Evolutionary conservation across 148 eudicot genomes (phyloP), one percentile per base, ranked within the genome.

Genomic region (Camellia sinensis): DNA sequence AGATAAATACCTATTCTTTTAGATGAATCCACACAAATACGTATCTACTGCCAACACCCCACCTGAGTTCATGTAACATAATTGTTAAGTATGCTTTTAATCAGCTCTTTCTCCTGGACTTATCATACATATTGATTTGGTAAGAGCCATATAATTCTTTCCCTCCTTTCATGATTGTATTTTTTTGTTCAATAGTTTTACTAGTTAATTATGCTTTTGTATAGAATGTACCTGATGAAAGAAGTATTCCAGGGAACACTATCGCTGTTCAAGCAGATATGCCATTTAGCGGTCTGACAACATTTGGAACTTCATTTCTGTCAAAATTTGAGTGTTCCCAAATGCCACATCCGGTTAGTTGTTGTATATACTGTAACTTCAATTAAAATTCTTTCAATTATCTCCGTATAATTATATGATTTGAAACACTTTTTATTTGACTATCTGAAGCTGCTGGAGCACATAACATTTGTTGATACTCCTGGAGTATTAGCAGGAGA

Each of bases 401-500:
- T 37, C 19, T 8, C 0, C 12, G 6, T 14, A 15, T 22, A 22
- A 22, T 22, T 22, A 22, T 3, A 14, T 12, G 43, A 59, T 17
- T 66, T 63, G 8, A 44, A 59, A 61, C 4, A 46, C 29, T 29
- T 76, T 22, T 8, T 44, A 66, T 75, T 78, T 81, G 12, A 62
- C 67, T 84, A 57, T 19, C 18, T 75, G 75, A 85, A 96, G 99
- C 83, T 96, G 81, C 80, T 96, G 87, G 98, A 96, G 85, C 97
- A 96, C 83, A 88, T 91, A 57, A 91, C 98, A 53, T 92, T 96
- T 81, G 98, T 96, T 64, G 99, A 96, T 83, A 92, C 98, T 56
- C 99, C 99, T 75, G 99, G 99, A 83, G 99, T 97, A 75, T 83
- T 97, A 66, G 94, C 99, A n/a, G n/a, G n/a, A n/a, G n/a, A n/a